These are phyloP conservation scores for Digitaria exilis DNA, from an alignment of 202 grass and related monocot genomes.

Conservation along the genomic window DNA sequence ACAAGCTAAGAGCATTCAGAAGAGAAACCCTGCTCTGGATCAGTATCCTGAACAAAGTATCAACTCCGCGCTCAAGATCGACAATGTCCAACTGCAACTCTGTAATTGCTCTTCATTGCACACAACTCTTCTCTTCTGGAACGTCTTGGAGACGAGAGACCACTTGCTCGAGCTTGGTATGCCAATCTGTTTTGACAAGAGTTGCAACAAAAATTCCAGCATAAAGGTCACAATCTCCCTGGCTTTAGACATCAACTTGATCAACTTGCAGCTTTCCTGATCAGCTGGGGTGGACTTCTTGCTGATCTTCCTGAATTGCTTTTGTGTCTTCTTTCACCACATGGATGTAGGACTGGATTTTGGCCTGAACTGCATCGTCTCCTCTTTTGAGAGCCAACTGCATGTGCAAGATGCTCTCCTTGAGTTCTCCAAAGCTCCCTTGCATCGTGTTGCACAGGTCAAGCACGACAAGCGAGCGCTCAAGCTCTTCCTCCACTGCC, in stretches of 20 bases:
- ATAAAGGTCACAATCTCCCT: constrained; percentile 45
- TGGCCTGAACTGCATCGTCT: constrained; percentile 32
- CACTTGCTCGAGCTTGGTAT: constrained; percentile 42
- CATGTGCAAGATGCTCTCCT: constrained; percentile 42
- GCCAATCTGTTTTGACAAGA: neutral
- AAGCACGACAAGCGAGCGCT: constrained; percentile 47
- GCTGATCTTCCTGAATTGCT: constrained; percentile 38
- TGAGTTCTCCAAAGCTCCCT: constrained; percentile 45
- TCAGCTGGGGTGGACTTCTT: constrained; percentile 3
- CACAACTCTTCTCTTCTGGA: constrained; percentile 24
- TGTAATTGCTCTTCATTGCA: constrained; percentile 23
- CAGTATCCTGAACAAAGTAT: constrained; percentile 49
- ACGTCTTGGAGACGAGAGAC: constrained; percentile 47
- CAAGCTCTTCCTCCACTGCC: constrained; percentile 48
- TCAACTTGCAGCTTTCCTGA: constrained; percentile 8
- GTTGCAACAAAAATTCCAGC: constrained; percentile 33
- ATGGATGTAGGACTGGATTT: constrained; percentile 27
- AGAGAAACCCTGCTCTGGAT: constrained; percentile 66
- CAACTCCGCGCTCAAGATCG: constrained; percentile 48
- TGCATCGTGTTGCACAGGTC: constrained; percentile 45
- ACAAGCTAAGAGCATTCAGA: constrained; percentile 56
- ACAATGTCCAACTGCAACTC: constrained; percentile 35
- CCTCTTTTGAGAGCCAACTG: constrained; percentile 46
- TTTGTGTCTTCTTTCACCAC: constrained; percentile 43
- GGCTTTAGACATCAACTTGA: constrained; percentile 43